phyloP scores from a whole-genome alignment of 495 filamentous ascomycete genomes.

The Neurospora sp. region DNA sequence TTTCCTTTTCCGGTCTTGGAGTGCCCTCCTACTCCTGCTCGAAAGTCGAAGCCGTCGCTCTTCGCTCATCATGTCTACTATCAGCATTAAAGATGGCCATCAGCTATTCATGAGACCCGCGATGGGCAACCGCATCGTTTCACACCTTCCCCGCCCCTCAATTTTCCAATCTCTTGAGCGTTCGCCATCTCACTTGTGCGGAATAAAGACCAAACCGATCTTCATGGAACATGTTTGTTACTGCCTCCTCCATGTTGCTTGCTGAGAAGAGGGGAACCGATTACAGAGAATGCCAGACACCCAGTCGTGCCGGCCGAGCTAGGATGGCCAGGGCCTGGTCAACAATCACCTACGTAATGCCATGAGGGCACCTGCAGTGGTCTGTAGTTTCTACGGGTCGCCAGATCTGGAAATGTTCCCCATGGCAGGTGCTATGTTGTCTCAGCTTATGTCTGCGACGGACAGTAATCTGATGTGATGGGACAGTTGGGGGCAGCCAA shows the following conservation, averaged over 20 bases:
- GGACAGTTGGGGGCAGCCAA: not conserved
- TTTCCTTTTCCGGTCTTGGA: not conserved
- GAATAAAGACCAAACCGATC: not conserved
- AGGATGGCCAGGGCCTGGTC: not conserved
- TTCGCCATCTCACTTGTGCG: not conserved
- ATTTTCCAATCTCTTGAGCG: not conserved
- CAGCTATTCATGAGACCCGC: not conserved
- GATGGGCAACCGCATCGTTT: not conserved
- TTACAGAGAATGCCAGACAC: not conserved
- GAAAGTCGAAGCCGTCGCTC: not conserved
- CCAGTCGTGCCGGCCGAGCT: not conserved
- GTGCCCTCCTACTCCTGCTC: not conserved
- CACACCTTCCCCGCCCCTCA: not conserved
- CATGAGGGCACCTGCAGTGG: not conserved
- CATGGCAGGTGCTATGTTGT: not conserved
- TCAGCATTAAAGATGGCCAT: not conserved
- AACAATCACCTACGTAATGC: not conserved
- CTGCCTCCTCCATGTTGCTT: not conserved
- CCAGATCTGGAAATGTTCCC: not conserved
- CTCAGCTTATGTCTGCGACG: not conserved
- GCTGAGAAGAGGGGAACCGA: not conserved
- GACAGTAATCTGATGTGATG: not conserved
- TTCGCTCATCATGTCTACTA: not conserved
- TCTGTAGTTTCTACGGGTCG: not conserved
- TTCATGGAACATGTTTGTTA: not conserved